phyloP scores from a whole-genome alignment of 2,329 filamentous ascomycete species.

The Fusarium anthophilum region DNA sequence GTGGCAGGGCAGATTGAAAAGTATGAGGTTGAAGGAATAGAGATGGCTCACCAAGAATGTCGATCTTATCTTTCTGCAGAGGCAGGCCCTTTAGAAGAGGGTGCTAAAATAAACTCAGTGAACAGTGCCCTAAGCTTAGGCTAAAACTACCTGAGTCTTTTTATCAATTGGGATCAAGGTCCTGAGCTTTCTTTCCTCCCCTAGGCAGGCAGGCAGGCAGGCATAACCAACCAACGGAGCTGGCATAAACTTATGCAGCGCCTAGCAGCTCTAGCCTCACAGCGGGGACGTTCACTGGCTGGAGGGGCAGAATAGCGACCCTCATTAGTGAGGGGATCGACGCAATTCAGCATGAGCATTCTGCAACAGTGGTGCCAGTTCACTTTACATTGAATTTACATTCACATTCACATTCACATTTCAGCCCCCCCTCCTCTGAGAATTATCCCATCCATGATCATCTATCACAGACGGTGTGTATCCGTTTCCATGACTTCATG shows the following conservation, averaged over 20 bases:
- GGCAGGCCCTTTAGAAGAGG: background rate
- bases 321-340: constrained; percentile 40
- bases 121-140: too few relatives aligned
- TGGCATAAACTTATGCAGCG: constrained; percentile 35
- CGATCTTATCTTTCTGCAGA: constrained; percentile 36
- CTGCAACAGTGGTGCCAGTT: constrained; percentile 45
- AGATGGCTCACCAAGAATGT: constrained; percentile 29
- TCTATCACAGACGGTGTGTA: constrained; percentile 4
- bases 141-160: too few relatives aligned
- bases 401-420: constrained; percentile 10
- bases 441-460: background rate
- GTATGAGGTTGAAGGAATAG: constrained; percentile 7
- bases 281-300: constrained; percentile 35
- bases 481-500: constrained; percentile 48
- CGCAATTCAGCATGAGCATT: constrained; percentile 23
- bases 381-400: constrained; percentile 12
- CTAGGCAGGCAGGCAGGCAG: background rate
- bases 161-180: too few relatives aligned
- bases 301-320: constrained; percentile 9
- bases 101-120: too few relatives aligned
- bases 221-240: background rate
- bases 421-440: constrained; percentile 31
- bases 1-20: background rate
- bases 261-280: constrained; percentile 33
- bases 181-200: too few relatives aligned